Conservation (phyloP, 2,329 filamentous ascomycete genomes). For the Aureobasidium mangrovei region DNA sequence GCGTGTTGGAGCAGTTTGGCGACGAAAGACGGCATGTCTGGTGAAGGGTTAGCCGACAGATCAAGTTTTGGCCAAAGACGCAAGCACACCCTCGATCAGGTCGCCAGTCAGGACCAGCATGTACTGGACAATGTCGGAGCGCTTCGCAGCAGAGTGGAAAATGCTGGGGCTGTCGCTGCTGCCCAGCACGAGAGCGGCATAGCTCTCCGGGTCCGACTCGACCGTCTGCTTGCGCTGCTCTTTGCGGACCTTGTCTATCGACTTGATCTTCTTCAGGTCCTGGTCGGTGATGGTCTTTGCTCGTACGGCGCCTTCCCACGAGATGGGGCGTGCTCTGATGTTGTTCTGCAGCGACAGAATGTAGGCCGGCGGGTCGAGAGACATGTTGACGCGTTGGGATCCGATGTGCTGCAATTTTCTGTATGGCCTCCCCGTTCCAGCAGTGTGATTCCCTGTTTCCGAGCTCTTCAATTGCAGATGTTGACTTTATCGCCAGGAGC, state of each 20-base stretch:
- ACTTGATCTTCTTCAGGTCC: constrained; percentile 90
- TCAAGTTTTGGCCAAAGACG: background rate
- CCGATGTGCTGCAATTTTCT: too few relatives aligned
- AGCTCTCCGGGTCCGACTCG: constrained; percentile 70
- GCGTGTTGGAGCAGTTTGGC: constrained; percentile 65
- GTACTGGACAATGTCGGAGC: constrained; percentile 88
- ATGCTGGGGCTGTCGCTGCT: constrained; percentile 58
- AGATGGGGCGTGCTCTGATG: constrained; percentile 89
- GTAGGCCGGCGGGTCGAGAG: constrained; percentile 84
- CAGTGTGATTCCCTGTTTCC: background rate
- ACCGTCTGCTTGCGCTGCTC: constrained; percentile 80
- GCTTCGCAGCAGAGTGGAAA: constrained; percentile 74
- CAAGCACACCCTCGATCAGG: constrained; percentile 64
- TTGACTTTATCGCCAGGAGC: background rate
- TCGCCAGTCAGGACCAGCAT: constrained; percentile 84
- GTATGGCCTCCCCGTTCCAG: background rate
- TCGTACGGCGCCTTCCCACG: constrained; percentile 93
- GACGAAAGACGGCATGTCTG: constrained; percentile 72
- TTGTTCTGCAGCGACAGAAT: constrained; percentile 87
- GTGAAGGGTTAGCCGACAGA: constrained; percentile 18
- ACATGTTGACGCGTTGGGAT: constrained; percentile 50
- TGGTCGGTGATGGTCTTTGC: constrained; percentile 89
- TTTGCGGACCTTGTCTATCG: constrained; percentile 91
- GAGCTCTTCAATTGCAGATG: background rate
- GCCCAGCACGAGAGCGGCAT: constrained; percentile 72